Evolutionary conservation across 2,329 filamentous ascomycete genomes (phyloP).

Genomic region (Colletotrichum lini): DNA sequence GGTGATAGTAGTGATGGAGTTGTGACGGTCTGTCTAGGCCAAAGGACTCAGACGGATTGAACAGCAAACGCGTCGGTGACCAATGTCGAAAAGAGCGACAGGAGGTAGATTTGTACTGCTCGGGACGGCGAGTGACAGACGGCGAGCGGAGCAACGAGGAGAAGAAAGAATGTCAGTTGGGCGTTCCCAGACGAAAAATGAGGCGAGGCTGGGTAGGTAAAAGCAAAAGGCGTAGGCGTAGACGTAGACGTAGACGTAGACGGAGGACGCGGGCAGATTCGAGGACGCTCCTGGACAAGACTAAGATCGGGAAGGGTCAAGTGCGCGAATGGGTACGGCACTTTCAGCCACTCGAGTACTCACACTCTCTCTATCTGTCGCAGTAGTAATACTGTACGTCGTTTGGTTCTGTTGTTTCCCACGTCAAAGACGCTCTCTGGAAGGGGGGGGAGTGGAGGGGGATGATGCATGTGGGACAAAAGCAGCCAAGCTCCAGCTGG

Average conservation of each 20-base stretch:
- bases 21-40: constrained; percentile 1
- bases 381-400: background rate
- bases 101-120: constrained; percentile 28
- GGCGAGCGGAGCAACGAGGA: constrained; percentile 1
- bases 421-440: background rate
- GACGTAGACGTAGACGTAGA: too few species aligned
- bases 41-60: background rate
- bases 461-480: background rate
- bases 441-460: background rate
- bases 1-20: background rate
- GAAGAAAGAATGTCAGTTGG: constrained; percentile 12
- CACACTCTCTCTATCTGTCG: background rate
- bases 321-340: constrained; percentile 1
- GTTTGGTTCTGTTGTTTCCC: background rate
- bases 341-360: constrained; percentile 9
- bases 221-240: background rate
- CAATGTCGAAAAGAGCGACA: constrained; percentile 1
- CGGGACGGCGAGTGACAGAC: background rate
- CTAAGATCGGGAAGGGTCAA: constrained; percentile 20
- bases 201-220: constrained; percentile 33
- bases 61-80: background rate
- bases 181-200: background rate
- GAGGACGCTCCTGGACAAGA: constrained; percentile 18
- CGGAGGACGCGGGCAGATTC: constrained; percentile 17
- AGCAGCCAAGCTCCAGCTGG: background rate